A percentile compares a stretch with the other conserved stretches of the same genome.
Evolutionary conservation across 306 rosid genomes (phyloP).

Genomic region (Dryas drummondii): DNA sequence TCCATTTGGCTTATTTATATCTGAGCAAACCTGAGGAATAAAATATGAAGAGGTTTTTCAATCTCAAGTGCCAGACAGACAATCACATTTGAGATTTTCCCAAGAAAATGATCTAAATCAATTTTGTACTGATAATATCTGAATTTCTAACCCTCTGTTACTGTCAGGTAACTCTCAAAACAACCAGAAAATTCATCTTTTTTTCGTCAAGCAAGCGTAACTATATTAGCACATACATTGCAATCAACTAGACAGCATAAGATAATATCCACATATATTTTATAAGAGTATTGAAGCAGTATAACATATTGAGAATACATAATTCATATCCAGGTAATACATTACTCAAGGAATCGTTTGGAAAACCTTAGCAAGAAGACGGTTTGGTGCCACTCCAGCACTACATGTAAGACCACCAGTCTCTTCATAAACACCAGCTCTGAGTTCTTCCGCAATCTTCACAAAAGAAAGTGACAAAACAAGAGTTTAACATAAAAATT

Average conservation of each 20-base stretch:
- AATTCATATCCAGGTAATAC: background rate
- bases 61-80: background rate
- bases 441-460: conserved; percentile 80
- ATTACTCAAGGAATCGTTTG: background rate
- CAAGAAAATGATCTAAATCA: conserved; percentile 18
- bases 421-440: conserved; percentile 65
- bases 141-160: background rate
- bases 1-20: conserved; percentile 98
- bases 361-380: conserved; percentile 83
- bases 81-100: conserved; percentile 10
- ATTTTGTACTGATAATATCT: background rate
- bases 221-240: too few species aligned
- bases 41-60: conserved; percentile 19
- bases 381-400: conserved; percentile 96
- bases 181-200: background rate
- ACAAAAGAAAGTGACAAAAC: conserved; percentile 16
- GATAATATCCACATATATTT: background rate
- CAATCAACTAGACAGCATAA: background rate
- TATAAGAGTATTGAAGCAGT: background rate
- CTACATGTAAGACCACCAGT: conserved; percentile 96
- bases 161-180: background rate
- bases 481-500: conserved; percentile 21
- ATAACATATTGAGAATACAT: background rate
- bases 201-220: background rate
- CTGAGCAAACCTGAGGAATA: conserved; percentile 77